Conservation (phyloP, 345 rosid genomes). For the Dovyalis caffra region DNA sequence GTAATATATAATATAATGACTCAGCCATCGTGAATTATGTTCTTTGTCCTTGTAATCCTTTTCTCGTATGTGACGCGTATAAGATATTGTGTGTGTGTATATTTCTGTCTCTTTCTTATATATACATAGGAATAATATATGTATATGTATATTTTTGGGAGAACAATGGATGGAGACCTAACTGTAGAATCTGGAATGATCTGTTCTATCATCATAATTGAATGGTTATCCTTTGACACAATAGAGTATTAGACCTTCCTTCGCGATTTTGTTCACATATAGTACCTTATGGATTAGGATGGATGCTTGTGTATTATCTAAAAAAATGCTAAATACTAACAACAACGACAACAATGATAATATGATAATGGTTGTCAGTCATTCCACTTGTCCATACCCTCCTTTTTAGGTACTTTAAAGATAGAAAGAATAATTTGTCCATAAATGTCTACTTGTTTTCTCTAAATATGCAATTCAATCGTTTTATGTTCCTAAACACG, state of each 20-base stretch:
- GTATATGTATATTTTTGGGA: background rate
- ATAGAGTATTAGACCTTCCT: background rate
- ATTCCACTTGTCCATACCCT: too few relatives aligned
- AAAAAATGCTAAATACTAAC: too few relatives aligned
- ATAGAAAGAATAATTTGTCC: too few relatives aligned
- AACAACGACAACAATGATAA: too few relatives aligned
- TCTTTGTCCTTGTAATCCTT: background rate
- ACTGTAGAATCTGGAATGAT: slow-evolving; percentile 33
- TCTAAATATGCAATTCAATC: background rate
- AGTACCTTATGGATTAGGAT: slow-evolving; percentile 9
- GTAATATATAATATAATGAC: slow-evolving; percentile 4
- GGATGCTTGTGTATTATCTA: too few relatives aligned
- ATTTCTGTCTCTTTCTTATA: background rate
- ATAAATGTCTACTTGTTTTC: too few relatives aligned
- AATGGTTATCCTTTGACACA: background rate
- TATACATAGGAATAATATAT: background rate
- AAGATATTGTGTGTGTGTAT: background rate
- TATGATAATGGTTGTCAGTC: too few relatives aligned
- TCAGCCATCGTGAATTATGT: slow-evolving; percentile 7
- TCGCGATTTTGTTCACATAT: slow-evolving; percentile 4
- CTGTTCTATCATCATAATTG: slow-evolving; percentile 4
- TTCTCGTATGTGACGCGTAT: too few relatives aligned
- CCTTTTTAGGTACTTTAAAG: too few relatives aligned
- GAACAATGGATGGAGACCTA: background rate
- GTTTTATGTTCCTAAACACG: background rate